Conservation (phyloP, 2,329 filamentous ascomycete genomes). For the Stagonosporopsis rhizophila region DNA sequence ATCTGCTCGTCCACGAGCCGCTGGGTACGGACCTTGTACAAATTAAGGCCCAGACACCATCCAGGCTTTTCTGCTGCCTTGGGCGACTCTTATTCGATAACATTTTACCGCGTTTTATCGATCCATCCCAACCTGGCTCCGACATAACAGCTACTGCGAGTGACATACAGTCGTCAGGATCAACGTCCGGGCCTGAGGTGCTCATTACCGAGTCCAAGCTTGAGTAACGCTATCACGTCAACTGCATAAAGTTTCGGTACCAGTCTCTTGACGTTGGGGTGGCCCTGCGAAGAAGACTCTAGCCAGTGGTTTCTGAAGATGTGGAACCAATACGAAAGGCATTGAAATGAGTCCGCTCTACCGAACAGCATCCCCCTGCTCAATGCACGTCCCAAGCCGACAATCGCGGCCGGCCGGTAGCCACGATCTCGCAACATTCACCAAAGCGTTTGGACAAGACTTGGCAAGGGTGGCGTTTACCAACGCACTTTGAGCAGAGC, state of each 20-base stretch:
- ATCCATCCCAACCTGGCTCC: slow-evolving; percentile 30
- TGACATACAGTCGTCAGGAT: slow-evolving; percentile 19
- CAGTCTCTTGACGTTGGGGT: background rate
- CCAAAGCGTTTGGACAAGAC: background rate
- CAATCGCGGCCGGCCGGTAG: background rate
- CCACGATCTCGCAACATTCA: background rate
- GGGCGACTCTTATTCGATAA: slow-evolving; percentile 32
- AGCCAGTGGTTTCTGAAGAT: background rate
- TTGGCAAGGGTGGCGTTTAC: background rate
- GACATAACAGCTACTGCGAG: slow-evolving; percentile 34
- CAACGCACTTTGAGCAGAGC: background rate
- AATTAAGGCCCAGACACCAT: slow-evolving; percentile 29
- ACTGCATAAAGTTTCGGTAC: background rate
- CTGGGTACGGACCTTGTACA: background rate
- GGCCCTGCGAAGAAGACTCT: background rate
- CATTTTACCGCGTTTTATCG: slow-evolving; percentile 35
- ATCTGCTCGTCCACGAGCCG: slow-evolving; percentile 1
- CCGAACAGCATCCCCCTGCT: slow-evolving; percentile 5
- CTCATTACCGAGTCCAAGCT: slow-evolving; percentile 6
- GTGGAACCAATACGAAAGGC: slow-evolving; percentile 1
- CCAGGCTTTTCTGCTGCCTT: slow-evolving; percentile 26
- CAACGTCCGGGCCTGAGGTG: background rate
- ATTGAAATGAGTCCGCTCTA: background rate
- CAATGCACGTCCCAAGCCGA: background rate
- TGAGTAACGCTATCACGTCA: background rate